Evolutionary conservation across 2,329 filamentous ascomycete species (phyloP), one percentile per base, ranked within the genome.

Genomic region (Botryotinia narcissicola): DNA sequence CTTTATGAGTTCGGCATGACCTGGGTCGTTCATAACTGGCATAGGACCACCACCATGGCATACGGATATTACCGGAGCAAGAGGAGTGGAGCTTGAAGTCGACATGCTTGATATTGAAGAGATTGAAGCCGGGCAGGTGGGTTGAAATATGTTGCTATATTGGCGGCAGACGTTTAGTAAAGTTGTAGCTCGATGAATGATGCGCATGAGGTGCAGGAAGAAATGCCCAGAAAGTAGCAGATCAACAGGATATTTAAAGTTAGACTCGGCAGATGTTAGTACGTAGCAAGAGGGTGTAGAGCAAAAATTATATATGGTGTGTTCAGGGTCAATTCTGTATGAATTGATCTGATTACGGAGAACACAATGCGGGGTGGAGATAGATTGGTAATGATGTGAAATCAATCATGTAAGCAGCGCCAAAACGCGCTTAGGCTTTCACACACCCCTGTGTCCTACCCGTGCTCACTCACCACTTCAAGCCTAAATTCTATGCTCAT

Each of bases 21-120:
- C 78, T 0, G 87, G 86, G 78, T 90, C 88, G 74, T 85, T 85
- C 9, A 91, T 82, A 29, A 90, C 73, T 6, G 89, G 89, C 84
- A 90, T 83, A 3, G 89, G 89, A 1, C 89, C 85, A 12, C 78
- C 78, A 32, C 78, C 78, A 40, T 79, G 78, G 37, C 76, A 78
- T 61, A 79, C 74, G 18, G 78, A 48, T 20, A 79, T 66, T 1
- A 77, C 76, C 1, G 77, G 74, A 20, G 77, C 77, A 42, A 59
- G 46, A 14, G 70, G 29, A 29, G 25, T 68, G 22, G 61, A 37
- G 29, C 14, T 68, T 48, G 70, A 14, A 12, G 64, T 29, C 6
- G 62, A 44, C 70, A 72, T 72, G 37, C 20, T 57, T 59, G 62
- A 25, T 9, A 44, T 32, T 35, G 70, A 71, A 29, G 70, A 57